Percentiles rank a stretch among this genome's conserved stretches.
phyloP scores from a whole-genome alignment of 176 grass and related monocot genomes.

The Neostapfia colusana region DNA sequence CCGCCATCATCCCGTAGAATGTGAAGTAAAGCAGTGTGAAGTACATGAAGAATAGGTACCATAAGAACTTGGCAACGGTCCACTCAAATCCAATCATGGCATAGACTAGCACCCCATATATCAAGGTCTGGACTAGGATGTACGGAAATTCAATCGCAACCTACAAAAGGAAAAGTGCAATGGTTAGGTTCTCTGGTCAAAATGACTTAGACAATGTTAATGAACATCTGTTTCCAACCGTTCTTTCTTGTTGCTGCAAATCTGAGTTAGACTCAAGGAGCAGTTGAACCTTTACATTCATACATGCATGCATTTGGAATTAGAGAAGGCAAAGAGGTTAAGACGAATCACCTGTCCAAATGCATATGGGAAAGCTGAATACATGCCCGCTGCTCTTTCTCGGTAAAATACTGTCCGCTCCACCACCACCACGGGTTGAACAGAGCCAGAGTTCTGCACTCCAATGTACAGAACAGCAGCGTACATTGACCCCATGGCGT shows the following conservation, averaged over 20 bases:
- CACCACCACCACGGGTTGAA: constrained; percentile 79
- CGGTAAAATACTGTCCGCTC: constrained; percentile 89
- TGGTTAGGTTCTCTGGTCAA: constrained; percentile 30
- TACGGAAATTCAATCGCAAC: constrained; percentile 74
- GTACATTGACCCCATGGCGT: constrained; percentile 90
- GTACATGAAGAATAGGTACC: constrained; percentile 97
- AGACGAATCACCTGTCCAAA: constrained; percentile 71
- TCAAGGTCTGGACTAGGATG: constrained; percentile 56
- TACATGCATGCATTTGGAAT: not conserved
- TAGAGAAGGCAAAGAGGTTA: not conserved
- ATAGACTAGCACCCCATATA: constrained; percentile 72
- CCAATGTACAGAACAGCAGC: constrained; percentile 80
- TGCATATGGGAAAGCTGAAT: constrained; percentile 93
- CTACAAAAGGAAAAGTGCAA: constrained; percentile 41
- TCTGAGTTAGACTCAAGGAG: constrained; percentile 10
- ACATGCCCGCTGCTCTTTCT: constrained; percentile 90
- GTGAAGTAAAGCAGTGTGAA: constrained; percentile 86
- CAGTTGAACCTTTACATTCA: not conserved
- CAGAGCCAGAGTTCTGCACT: constrained; percentile 67
- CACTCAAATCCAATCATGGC: constrained; percentile 83
- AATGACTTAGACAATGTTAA: constrained; percentile 17
- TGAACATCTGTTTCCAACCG: not conserved
- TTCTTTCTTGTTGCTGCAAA: not conserved
- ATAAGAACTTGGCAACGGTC: constrained; percentile 80
- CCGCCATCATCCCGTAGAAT: constrained; percentile 92